Percentiles rank a stretch among this genome's conserved stretches.
Evolutionary conservation across 495 filamentous ascomycete genomes (phyloP).

Genomic region (Xylaria palmicola): DNA sequence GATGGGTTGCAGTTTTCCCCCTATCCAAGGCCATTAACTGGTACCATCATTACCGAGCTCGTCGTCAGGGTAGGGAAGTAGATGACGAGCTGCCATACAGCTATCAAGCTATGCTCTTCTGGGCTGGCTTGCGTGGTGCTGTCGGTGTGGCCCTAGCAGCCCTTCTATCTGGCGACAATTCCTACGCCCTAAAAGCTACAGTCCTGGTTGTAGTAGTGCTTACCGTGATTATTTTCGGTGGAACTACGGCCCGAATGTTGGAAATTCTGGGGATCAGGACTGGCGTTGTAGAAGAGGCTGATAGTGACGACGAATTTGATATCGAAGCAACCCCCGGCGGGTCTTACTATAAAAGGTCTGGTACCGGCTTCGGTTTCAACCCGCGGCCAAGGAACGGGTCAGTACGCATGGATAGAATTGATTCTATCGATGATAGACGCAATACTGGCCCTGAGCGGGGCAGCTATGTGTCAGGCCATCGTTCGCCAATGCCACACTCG

Average conservation of each 20-base stretch:
- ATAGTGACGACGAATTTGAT: slow-evolving; percentile 97
- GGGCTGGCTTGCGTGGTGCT: slow-evolving; percentile 93
- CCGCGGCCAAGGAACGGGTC: slow-evolving; percentile 55
- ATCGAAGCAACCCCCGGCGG: slow-evolving; percentile 77
- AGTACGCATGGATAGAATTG: slow-evolving; percentile 31
- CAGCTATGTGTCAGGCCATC: slow-evolving; percentile 54
- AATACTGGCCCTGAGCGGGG: slow-evolving; percentile 44
- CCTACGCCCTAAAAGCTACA: slow-evolving; percentile 77
- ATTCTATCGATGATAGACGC: slow-evolving; percentile 26
- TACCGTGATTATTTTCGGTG: slow-evolving; percentile 97
- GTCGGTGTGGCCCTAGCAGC: slow-evolving; percentile 97
- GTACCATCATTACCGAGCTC: slow-evolving; percentile 87
- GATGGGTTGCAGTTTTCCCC: slow-evolving; percentile 93
- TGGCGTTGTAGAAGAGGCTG: slow-evolving; percentile 92
- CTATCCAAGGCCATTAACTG: slow-evolving; percentile 88
- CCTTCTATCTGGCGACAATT: slow-evolving; percentile 74
- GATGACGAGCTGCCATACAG: slow-evolving; percentile 87
- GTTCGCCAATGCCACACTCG: slow-evolving; percentile 41
- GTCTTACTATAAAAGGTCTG: slow-evolving; percentile 74
- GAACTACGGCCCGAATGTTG: slow-evolving; percentile 97
- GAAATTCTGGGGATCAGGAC: slow-evolving; percentile 94
- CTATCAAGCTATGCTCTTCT: slow-evolving; percentile 97
- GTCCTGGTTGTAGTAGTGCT: slow-evolving; percentile 96
- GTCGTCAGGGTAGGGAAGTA: slow-evolving; percentile 71
- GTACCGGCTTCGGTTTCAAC: slow-evolving; percentile 67